Evolutionary conservation across 192 early-diverging fungal species (phyloP).

Genomic region (Umbelopsis sp.): DNA sequence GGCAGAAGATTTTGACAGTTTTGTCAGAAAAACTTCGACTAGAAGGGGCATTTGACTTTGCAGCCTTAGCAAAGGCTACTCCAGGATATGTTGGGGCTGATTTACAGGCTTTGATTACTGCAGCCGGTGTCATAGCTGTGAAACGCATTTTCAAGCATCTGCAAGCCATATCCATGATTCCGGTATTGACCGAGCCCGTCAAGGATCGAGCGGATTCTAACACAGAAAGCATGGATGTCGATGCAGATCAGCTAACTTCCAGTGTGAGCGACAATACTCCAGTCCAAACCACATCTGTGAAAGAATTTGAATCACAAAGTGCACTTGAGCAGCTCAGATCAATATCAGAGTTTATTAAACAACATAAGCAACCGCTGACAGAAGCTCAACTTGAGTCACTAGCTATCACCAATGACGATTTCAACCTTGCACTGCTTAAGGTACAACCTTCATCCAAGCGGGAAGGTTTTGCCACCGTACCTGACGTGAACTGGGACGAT

Average conservation of each 20-base stretch:
- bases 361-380: conserved; percentile 75
- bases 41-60: conserved; percentile 83
- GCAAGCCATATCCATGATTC: conserved; percentile 33
- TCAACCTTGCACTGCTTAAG: conserved; percentile 79
- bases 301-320: conserved; percentile 39
- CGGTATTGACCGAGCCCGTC: neutral
- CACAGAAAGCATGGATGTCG: neutral
- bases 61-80: conserved; percentile 83
- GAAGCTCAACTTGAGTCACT: conserved; percentile 81
- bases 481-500: conserved; percentile 94
- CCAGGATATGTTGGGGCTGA: conserved; percentile 99
- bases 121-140: conserved; percentile 92
- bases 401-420: conserved; percentile 84
- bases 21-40: conserved; percentile 77
- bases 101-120: conserved; percentile 85
- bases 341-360: conserved; percentile 74
- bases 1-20: conserved; percentile 81
- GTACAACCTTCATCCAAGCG: conserved; percentile 97
- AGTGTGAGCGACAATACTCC: conserved; percentile 13
- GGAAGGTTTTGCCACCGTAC: conserved; percentile 98
- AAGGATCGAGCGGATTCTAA: conserved; percentile 19
- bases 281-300: conserved; percentile 32
- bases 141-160: conserved; percentile 71
- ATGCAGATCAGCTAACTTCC: neutral
- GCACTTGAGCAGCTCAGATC: conserved; percentile 56